These are phyloP conservation scores for Solanum lycopersicoides DNA, from an alignment of 257 asterid genomes.

Conservation along the genomic window DNA sequence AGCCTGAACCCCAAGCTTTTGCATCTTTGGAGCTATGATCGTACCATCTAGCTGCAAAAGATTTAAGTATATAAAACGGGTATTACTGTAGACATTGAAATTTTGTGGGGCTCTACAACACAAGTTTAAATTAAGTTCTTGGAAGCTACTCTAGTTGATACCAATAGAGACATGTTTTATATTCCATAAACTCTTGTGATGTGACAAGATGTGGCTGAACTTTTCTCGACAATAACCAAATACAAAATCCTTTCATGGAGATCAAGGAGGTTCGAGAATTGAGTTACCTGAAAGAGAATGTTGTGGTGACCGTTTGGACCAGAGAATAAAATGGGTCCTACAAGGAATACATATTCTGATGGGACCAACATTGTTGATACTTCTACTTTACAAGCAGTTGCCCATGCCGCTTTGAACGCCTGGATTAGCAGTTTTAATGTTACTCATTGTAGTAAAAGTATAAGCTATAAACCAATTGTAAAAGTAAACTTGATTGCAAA, in stretches of 20 bases:
- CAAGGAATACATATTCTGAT: constrained; percentile 46
- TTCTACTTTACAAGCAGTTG: constrained; percentile 65
- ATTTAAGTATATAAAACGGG: too few species aligned
- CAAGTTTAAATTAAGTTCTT: too few species aligned
- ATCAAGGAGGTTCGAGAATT: too few species aligned
- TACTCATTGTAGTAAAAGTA: not conserved
- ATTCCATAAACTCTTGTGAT: too few species aligned
- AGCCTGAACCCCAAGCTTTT: constrained; percentile 71
- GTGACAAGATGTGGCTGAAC: too few species aligned
- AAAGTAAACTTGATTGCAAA: not conserved
- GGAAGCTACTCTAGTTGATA: too few species aligned
- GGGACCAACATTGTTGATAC: constrained; percentile 59
- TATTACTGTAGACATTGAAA: too few species aligned
- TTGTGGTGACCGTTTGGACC: constrained; percentile 79
- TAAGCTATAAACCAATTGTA: too few species aligned
- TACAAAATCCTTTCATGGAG: too few species aligned
- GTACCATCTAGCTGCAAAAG: constrained; percentile 69
- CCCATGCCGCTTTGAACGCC: constrained; percentile 92
- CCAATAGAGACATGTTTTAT: too few species aligned
- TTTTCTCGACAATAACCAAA: too few species aligned
- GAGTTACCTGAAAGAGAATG: constrained; percentile 74
- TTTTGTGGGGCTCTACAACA: too few species aligned
- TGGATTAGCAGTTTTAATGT: constrained; percentile 8
- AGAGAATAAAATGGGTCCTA: constrained; percentile 82
- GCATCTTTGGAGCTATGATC: constrained; percentile 65